A percentile compares a stretch with the other conserved stretches of the same genome.
These are phyloP conservation scores for Fusarium decemcellulare DNA, from an alignment of 2,329 filamentous ascomycete genomes.

Conservation along the genomic window DNA sequence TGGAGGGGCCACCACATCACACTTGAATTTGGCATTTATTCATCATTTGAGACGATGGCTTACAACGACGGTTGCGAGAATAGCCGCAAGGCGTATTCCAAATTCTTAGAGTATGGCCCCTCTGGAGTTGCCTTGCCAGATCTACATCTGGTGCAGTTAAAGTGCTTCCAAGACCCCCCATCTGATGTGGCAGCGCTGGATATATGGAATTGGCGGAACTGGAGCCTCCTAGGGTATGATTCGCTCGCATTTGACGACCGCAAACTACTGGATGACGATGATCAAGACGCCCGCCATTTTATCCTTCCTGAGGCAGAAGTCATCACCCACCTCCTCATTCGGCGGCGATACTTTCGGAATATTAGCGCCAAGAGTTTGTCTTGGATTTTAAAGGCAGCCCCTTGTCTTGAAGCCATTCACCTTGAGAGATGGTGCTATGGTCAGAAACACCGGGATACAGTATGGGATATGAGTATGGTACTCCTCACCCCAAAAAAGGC, in stretches of 20 bases:
- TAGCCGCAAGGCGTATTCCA: background rate
- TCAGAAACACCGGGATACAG: background rate
- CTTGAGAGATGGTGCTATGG: slow-evolving; percentile 29
- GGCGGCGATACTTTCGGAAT: slow-evolving; percentile 16
- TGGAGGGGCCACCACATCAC: slow-evolving; percentile 21
- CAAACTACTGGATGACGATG: background rate
- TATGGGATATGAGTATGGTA: slow-evolving; percentile 8
- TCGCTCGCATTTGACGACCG: slow-evolving; percentile 6
- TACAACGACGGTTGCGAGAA: background rate
- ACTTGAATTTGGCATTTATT: slow-evolving; percentile 28
- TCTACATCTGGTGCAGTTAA: slow-evolving; percentile 4
- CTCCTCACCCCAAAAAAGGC: background rate
- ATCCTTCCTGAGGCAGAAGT: slow-evolving; percentile 7
- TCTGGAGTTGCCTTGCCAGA: background rate
- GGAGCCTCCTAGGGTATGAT: slow-evolving; percentile 1
- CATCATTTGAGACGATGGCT: background rate
- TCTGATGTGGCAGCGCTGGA: background rate
- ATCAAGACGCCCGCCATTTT: background rate
- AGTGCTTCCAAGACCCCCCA: slow-evolving; percentile 6
- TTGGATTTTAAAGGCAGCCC: background rate
- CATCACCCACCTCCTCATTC: slow-evolving; percentile 27
- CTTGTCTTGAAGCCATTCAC: slow-evolving; percentile 19
- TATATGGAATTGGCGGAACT: slow-evolving; percentile 6
- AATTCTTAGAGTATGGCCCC: background rate
- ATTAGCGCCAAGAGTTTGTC: background rate